Base-by-base conservation (phyloP, 371 early-diverging fungal genomes). In the Chytridium lagenaria region DNA sequence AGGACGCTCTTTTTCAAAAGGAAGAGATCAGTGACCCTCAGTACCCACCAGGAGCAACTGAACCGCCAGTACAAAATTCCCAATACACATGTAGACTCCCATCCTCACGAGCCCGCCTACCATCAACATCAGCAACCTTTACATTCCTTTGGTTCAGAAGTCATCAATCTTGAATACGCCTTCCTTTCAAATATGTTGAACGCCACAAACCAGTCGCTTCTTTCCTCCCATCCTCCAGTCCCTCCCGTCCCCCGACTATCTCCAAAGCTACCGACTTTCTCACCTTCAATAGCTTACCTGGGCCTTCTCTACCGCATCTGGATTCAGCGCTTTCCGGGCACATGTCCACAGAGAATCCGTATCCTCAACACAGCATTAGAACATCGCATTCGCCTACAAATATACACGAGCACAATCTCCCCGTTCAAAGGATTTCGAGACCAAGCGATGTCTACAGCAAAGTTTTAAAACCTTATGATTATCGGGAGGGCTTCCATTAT, bases 401-500 rank as follows among this genome's bases (percentile, higher is more conserved):
- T 36, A 12, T 16, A 7, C 61, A 61, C 3, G 61, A 61, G 3
- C 61, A 55, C 26, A 7, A 34, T 33, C 37, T 61, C 2, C 61
- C 61, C 7, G 19, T 61, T 12, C 61, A 61, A 16, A 7, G 61
- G 34, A 36, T 61, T 22, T 16, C 61, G 34, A 31, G 61, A 37
- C 61, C 86, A 1, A 87, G 86, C 63, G 90, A 87, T 73, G 91
- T 92, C n/a, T 95, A 95, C 79, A 82, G 85, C 39, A 79, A 83
- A 68, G 92, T 93, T 19, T 85, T 83, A 59, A 84, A 86, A 61
- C 94, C 96, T 10, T 93, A 91, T 80, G 91, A 92, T 72, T 94
- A 96, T 78, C 90, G 91, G 19, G 92, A 91, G 73, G 96, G 96
- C 2, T 96, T 92, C 77, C 96, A 94, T 76, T 93, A 91, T 74